These are phyloP conservation scores for Fragosphaeria purpurea DNA, from an alignment of 2,329 filamentous ascomycete genomes.

Conservation along the genomic window DNA sequence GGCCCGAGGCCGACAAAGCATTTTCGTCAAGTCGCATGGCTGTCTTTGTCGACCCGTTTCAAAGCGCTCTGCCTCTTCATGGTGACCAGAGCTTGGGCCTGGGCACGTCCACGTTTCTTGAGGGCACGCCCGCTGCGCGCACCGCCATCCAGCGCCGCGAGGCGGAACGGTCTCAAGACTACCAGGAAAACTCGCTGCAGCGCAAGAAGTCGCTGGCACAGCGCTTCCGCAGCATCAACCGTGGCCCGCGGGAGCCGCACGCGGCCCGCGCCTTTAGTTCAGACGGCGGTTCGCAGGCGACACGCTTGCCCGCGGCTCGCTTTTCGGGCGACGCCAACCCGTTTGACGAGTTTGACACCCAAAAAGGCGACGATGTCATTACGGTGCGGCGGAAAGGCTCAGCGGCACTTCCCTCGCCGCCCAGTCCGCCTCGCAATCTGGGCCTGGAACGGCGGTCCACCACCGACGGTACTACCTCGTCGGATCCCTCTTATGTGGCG, in stretches of 20 bases:
- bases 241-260: slow-evolving; percentile 50
- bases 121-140: slow-evolving; percentile 80
- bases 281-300: slow-evolving; percentile 16
- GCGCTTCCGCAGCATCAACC: slow-evolving; percentile 76
- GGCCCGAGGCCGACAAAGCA: slow-evolving; percentile 12
- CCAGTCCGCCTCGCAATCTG: slow-evolving; percentile 45
- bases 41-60: slow-evolving; percentile 55
- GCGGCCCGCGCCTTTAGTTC: slow-evolving; percentile 21
- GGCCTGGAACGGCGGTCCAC: slow-evolving; percentile 56
- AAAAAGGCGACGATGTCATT: slow-evolving; percentile 42
- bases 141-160: slow-evolving; percentile 68
- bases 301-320: slow-evolving; percentile 7
- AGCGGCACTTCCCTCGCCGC: slow-evolving; percentile 31
- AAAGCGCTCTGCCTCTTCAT: slow-evolving; percentile 63
- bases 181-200: slow-evolving; percentile 50
- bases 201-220: slow-evolving; percentile 94
- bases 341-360: slow-evolving; percentile 66
- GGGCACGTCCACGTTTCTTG: slow-evolving; percentile 90
- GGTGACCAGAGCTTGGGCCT: slow-evolving; percentile 75
- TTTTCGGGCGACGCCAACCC: slow-evolving; percentile 35
- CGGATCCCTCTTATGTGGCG: neutral
- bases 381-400: slow-evolving; percentile 27
- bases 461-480: slow-evolving; percentile 34
- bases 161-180: slow-evolving; percentile 53
- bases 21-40: slow-evolving; percentile 28